Conservation (phyloP, 139 green algal genomes). For the Picochlorum sp. region DNA sequence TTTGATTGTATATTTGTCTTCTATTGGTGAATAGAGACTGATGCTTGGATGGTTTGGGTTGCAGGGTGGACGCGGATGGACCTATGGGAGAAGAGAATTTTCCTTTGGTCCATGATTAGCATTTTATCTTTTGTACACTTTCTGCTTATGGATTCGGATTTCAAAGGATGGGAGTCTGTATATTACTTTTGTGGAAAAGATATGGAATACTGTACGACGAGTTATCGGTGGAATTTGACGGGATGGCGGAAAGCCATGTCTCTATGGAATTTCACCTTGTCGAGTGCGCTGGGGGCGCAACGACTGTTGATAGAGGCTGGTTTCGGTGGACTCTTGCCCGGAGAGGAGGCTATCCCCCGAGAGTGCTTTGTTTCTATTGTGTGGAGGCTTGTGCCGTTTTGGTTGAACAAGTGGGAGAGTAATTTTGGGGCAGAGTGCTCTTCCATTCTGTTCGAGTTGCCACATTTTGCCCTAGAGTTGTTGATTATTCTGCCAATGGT, state of each 20-base stretch:
- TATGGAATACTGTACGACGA: conserved; percentile 60
- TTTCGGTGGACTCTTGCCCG: conserved; percentile 61
- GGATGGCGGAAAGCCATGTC: conserved; percentile 59
- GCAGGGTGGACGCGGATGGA: conserved; percentile 14
- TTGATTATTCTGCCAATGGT: conserved; percentile 73
- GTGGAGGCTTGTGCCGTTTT: conserved; percentile 81
- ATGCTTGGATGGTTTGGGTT: not conserved
- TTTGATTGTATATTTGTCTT: not conserved
- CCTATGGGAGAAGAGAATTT: conserved; percentile 10
- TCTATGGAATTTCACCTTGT: conserved; percentile 66
- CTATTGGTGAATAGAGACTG: not conserved
- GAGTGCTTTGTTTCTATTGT: conserved; percentile 72
- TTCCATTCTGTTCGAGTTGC: conserved; percentile 70
- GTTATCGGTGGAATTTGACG: conserved; percentile 56
- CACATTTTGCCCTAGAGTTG: conserved; percentile 80
- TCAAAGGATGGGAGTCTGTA: conserved; percentile 23
- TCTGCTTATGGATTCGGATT: conserved; percentile 9
- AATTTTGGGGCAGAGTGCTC: conserved; percentile 50
- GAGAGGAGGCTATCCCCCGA: conserved; percentile 61
- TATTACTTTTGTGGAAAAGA: conserved; percentile 72
- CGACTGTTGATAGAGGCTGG: conserved; percentile 46
- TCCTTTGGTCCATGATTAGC: conserved; percentile 12
- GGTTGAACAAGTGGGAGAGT: conserved; percentile 80
- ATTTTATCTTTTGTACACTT: conserved; percentile 18
- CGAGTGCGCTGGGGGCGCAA: conserved; percentile 47